A percentile compares a stretch with the other conserved stretches of the same genome.
phyloP scores from a whole-genome alignment of 495 filamentous ascomycete genomes.

The Copromyces sp. region DNA sequence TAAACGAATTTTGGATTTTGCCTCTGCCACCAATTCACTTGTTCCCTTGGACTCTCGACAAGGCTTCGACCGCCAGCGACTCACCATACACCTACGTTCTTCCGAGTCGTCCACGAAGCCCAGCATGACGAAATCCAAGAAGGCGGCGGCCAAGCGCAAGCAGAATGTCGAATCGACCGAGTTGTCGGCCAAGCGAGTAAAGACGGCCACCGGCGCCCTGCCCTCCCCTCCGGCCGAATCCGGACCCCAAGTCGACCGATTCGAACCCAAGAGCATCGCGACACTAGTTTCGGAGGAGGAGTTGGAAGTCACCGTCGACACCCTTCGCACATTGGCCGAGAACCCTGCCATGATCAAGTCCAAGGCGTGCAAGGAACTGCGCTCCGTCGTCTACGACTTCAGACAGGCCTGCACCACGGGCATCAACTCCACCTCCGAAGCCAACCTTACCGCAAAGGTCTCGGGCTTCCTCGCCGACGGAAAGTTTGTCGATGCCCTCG shows the following conservation, averaged over 20 bases:
- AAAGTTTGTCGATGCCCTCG: constrained; percentile 29
- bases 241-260: neutral
- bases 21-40: neutral
- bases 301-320: constrained; percentile 36
- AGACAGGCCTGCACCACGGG: constrained; percentile 35
- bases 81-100: neutral
- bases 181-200: constrained; percentile 20
- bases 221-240: constrained; percentile 24
- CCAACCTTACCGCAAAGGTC: constrained; percentile 33
- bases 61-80: neutral
- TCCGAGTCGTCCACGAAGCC: neutral
- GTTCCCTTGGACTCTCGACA: neutral
- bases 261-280: constrained; percentile 24
- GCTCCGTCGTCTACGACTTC: constrained; percentile 37
- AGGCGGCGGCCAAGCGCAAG: constrained; percentile 18
- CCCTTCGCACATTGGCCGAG: constrained; percentile 26
- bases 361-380: constrained; percentile 35
- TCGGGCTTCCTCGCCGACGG: constrained; percentile 34
- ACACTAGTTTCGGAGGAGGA: constrained; percentile 32
- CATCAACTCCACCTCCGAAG: constrained; percentile 24
- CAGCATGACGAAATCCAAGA: constrained; percentile 17
- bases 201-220: constrained; percentile 11
- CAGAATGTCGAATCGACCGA: constrained; percentile 7
- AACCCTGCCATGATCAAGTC: constrained; percentile 36
- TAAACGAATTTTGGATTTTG: neutral